phyloP scores from a whole-genome alignment of 768 basidiomycete genomes.

The Rhodotorula taiwanensis region DNA sequence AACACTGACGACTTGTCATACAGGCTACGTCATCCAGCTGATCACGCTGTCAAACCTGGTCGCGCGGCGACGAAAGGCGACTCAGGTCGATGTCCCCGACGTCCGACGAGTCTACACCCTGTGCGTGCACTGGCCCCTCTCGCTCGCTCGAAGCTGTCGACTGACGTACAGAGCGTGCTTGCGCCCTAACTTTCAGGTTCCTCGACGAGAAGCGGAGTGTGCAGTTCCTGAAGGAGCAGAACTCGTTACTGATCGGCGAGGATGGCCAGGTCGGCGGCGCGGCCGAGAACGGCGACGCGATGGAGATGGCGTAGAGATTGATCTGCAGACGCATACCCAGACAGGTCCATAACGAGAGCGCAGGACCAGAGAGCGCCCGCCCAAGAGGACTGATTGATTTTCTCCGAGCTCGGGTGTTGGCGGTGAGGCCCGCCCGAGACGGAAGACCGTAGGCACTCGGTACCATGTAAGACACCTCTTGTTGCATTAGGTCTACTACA shows the following conservation, averaged over 20 bases:
- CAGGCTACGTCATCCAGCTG: constrained; percentile 79
- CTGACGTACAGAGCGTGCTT: too few relatives aligned
- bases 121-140: constrained; percentile 2
- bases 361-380: too few relatives aligned
- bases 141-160: too few relatives aligned
- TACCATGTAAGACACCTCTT: too few relatives aligned
- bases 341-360: too few relatives aligned
- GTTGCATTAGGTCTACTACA: too few relatives aligned
- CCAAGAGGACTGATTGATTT: too few relatives aligned
- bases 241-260: constrained; percentile 32
- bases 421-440: too few relatives aligned
- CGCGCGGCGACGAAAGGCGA: constrained; percentile 71
- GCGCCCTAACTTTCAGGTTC: constrained; percentile 58
- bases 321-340: too few relatives aligned
- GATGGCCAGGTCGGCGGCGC: constrained; percentile 26
- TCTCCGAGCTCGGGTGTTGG: too few relatives aligned
- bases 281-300: neutral
- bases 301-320: constrained; percentile 15
- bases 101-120: constrained; percentile 66
- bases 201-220: constrained; percentile 89
- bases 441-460: too few relatives aligned
- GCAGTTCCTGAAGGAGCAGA: constrained; percentile 71
- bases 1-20: neutral
- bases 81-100: constrained; percentile 76
- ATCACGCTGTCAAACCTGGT: constrained; percentile 87